Base-by-base conservation (phyloP, 331 rosid species). In the Stylosanthes scabra region DNA sequence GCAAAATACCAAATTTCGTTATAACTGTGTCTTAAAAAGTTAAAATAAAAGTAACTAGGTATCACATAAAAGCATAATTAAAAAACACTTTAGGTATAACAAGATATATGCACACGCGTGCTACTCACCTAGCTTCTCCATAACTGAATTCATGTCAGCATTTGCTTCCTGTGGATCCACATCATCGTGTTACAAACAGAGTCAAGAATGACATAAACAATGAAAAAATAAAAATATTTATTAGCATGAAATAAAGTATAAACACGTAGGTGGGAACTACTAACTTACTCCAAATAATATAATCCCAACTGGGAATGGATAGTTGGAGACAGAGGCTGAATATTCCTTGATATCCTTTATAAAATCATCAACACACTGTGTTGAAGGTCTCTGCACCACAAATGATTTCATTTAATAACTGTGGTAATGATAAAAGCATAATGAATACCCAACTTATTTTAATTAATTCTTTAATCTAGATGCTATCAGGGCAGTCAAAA, bases 271-370 rank as follows among this genome's bases (percentile, higher is more conserved):
- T 58, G 54, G 11, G 49, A 41, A 65, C 66, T 27, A 60, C 45
- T 51, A 58, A 80, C 93, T 82, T 78, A 91, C 97, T 67, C 97
- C 96, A 84, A 92, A 88, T 81, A 92, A 59, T 50, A 92, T 79
- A 67, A 92, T 83, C 61, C 92, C 93, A 54, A 70, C 58, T 1
- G 90, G 96, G 62, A 81, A 78, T 12, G 81, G 66, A 63, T 74
- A 63, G 56, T 70, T 70, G 46, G 97, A 87, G 77, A 80, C 84
- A 59, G 89, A 80, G 20, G 83, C 82, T 2, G 96, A 71, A 79
- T 79, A 88, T 42, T 83, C 88, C 79, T 72, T 85, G 77, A 92
- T 82, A 75, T 88, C 89, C 68, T 3, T 59, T 7, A 86, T 63
- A 62, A 92, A 92, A 65, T 70, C 76, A 65, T 89, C 86, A 66